phyloP scores from a whole-genome alignment of 2,329 filamentous ascomycete species.

The Beauveria medogensis region DNA sequence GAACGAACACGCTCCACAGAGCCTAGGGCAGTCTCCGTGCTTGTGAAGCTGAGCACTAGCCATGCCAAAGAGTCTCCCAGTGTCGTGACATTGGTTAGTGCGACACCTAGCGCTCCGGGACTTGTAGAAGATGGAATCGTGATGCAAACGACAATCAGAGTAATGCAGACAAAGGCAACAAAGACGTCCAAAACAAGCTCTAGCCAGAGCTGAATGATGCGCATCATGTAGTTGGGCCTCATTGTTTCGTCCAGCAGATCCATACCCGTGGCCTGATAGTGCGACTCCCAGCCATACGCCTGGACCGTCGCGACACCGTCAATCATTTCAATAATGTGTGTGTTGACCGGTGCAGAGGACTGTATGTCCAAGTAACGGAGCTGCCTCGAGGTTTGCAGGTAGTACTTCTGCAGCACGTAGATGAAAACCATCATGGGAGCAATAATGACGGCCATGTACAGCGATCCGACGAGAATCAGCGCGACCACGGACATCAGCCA shows the following conservation, averaged over 20 bases:
- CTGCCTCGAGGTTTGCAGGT: conserved; percentile 25
- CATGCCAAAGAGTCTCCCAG: conserved; percentile 21
- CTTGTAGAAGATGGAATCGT: conserved; percentile 22
- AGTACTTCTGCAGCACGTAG: conserved; percentile 21
- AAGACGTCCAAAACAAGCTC: conserved; percentile 37
- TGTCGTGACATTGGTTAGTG: conserved; percentile 20
- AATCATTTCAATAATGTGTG: conserved; percentile 21
- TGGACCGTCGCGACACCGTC: conserved; percentile 23
- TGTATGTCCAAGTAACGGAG: conserved; percentile 24
- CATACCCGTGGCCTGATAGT: conserved; percentile 16
- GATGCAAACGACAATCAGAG: conserved; percentile 37
- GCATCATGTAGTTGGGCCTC: conserved; percentile 31
- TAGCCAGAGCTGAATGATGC: conserved; percentile 42
- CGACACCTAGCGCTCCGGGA: conserved; percentile 19
- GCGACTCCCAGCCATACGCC: conserved; percentile 23
- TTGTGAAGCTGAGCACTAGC: conserved; percentile 25
- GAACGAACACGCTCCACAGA: conserved; percentile 20
- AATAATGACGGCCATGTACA: conserved; percentile 36
- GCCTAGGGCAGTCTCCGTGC: conserved; percentile 20
- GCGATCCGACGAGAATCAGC: conserved; percentile 37
- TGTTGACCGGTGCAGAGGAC: conserved; percentile 22
- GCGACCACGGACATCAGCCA: conserved; percentile 20
- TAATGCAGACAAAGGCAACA: conserved; percentile 35
- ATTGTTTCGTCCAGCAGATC: conserved; percentile 26
- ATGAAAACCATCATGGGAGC: conserved; percentile 25